These are phyloP conservation scores for Botrytis tulipae DNA, from an alignment of 2,329 filamentous ascomycete genomes.

Conservation along the genomic window DNA sequence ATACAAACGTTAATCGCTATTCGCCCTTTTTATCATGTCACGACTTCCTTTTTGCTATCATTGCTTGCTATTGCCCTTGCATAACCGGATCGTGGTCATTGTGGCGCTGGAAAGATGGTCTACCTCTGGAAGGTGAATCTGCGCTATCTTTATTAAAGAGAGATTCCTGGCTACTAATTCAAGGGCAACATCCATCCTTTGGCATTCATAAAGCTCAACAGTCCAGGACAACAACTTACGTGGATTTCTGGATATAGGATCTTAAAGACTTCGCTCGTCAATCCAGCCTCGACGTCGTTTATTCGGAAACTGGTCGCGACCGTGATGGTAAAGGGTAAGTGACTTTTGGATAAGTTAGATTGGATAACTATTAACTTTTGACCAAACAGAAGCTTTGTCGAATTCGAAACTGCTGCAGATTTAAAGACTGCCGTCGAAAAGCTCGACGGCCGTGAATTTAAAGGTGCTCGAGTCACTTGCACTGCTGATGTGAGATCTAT, in stretches of 20 bases:
- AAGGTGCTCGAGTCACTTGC: slow-evolving; percentile 82
- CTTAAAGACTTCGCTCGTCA: slow-evolving; percentile 99
- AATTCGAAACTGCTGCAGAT: slow-evolving; percentile 92
- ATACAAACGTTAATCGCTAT: slow-evolving; percentile 26
- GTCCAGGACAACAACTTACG: slow-evolving; percentile 65
- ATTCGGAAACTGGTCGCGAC: slow-evolving; percentile 92
- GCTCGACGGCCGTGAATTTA: slow-evolving; percentile 89
- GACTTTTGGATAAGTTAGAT: slow-evolving; percentile 9
- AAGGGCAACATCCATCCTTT: slow-evolving; percentile 35
- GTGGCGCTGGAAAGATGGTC: slow-evolving; percentile 32
- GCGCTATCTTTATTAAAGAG: slow-evolving; percentile 31
- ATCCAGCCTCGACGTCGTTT: slow-evolving; percentile 95
- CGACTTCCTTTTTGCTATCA: slow-evolving; percentile 38
- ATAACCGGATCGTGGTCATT: slow-evolving; percentile 35
- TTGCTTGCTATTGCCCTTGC: slow-evolving; percentile 32
- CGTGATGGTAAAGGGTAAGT: slow-evolving; percentile 88
- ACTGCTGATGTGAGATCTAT: slow-evolving; percentile 71
- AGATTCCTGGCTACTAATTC: slow-evolving; percentile 35
- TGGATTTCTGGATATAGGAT: slow-evolving; percentile 81
- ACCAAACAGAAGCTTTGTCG: slow-evolving; percentile 71
- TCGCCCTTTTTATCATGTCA: slow-evolving; percentile 38
- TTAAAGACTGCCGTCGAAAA: slow-evolving; percentile 91
- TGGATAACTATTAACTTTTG: slow-evolving; percentile 22
- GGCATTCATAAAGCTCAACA: slow-evolving; percentile 34
- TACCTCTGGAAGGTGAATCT: slow-evolving; percentile 35